A percentile compares a stretch with the other conserved stretches of the same genome.
These are phyloP conservation scores for Aspergillus sergii DNA, from an alignment of 2,329 filamentous ascomycete species.

Conservation along the genomic window DNA sequence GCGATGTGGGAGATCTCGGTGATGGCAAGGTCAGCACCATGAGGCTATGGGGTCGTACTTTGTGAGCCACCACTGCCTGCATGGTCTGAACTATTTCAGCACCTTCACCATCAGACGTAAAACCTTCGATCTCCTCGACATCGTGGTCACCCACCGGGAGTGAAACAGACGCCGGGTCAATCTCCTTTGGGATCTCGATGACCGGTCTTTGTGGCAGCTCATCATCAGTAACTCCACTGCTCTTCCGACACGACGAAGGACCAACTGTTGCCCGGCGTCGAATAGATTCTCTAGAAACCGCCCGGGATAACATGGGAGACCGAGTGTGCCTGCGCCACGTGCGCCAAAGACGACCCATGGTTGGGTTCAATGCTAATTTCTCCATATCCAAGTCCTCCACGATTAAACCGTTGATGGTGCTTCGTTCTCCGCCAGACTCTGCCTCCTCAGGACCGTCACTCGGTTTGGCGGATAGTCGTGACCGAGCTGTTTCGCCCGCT, in stretches of 20 bases:
- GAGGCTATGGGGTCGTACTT: slow-evolving; percentile 47
- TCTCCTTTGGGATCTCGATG: slow-evolving; percentile 22
- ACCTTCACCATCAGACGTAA: slow-evolving; percentile 65
- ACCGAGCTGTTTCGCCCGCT: slow-evolving; percentile 77
- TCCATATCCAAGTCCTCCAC: slow-evolving; percentile 93
- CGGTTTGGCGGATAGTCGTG: slow-evolving; percentile 33
- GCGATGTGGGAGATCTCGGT: slow-evolving; percentile 31
- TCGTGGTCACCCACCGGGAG: slow-evolving; percentile 34
- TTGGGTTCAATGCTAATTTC: slow-evolving; percentile 84
- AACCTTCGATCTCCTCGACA: slow-evolving; percentile 74
- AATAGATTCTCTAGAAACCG: slow-evolving; percentile 46
- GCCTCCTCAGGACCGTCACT: slow-evolving; percentile 62
- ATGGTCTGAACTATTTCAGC: slow-evolving; percentile 43
- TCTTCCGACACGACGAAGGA: slow-evolving; percentile 36
- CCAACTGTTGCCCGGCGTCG: slow-evolving; percentile 31
- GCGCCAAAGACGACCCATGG: slow-evolving; percentile 86
- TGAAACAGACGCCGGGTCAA: slow-evolving; percentile 36
- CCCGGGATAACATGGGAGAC: slow-evolving; percentile 39
- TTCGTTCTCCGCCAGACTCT: slow-evolving; percentile 43
- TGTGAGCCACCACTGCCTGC: slow-evolving; percentile 41
- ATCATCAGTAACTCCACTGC: slow-evolving; percentile 40
- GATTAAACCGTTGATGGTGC: slow-evolving; percentile 65
- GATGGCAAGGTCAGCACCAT: slow-evolving; percentile 42
- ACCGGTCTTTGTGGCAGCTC: slow-evolving; percentile 24
- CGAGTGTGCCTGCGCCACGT: slow-evolving; percentile 81